Base-by-base conservation (phyloP, 116 monocot genomes). In the Trichopus zeylanicus region DNA sequence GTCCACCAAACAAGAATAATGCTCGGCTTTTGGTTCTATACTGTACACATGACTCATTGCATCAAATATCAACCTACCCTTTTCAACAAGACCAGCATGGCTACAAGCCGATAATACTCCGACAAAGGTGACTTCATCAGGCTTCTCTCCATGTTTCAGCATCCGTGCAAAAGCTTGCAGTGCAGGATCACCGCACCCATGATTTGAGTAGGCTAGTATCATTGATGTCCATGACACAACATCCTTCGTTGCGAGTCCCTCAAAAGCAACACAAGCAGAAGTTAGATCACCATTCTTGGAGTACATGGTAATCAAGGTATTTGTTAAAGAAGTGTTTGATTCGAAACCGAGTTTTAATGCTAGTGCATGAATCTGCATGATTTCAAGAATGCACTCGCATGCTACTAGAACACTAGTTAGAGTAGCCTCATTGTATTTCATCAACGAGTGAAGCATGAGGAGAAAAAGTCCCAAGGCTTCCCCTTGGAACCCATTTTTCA, bases 231-330 rank as follows among this genome's bases (percentile, higher is more conserved):
- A 80, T 29, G 80, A 71, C 16, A 80, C 56, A 11, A 56, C 59
- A 74, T 81, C 76, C 48, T 66, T 72, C 0, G 18, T 33, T 24
- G 53, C 47, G 24, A 81, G 54, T 57, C 53, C 57, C 12, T 68
- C 33, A 47, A 81, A 81, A 35, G 62, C 69, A 33, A 57, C 53
- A 60, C 53, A 55, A 18, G 76, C 46, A 7, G 72, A 65, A 25
- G 22, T 3, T 49, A 81, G 18, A 32, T 81, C 69, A 5, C 76
- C 73, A 25, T 27, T 61, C 42, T 59, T 76, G 3, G 76, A 81
- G 53, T 81, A 81, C 68, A 65, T 73, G 6, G 68, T 54, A 31
- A 81, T 51, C 16, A 81, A n/a, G 66, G 76, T 57, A 55, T 81
- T 81, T 7, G 31, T n/a, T 1, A 81, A 28, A 9, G 47, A 70